These are phyloP conservation scores for Gnaphalium uliginosum DNA, from an alignment of 129 eudicot genomes.

Conservation along the genomic window DNA sequence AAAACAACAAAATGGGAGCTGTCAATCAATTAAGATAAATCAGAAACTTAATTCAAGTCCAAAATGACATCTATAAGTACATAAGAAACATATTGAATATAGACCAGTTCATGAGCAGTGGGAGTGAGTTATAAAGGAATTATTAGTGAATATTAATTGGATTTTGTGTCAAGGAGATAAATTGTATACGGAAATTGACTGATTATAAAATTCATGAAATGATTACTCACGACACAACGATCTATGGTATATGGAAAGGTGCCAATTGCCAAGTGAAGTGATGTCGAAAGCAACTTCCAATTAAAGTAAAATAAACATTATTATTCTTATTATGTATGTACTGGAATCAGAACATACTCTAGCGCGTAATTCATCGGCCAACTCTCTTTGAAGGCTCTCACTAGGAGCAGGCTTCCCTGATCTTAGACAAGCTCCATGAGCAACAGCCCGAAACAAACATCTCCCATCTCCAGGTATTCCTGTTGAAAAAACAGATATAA, in stretches of 20 bases:
- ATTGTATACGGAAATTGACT: neutral
- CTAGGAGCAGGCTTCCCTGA: slow-evolving; percentile 86
- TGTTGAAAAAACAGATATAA: slow-evolving; percentile 5
- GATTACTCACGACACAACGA: neutral
- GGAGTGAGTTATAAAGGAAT: neutral
- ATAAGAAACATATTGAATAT: neutral
- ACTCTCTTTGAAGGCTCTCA: slow-evolving; percentile 76
- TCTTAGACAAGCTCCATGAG: slow-evolving; percentile 90
- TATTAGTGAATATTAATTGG: neutral
- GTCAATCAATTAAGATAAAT: neutral
- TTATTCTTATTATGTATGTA: neutral
- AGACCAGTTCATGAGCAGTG: neutral
- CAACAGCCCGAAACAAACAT: slow-evolving; percentile 95
- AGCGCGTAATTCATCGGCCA: slow-evolving; percentile 88
- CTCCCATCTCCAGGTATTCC: slow-evolving; percentile 99
- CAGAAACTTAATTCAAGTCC: neutral
- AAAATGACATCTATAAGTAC: neutral
- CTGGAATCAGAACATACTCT: slow-evolving; percentile 43
- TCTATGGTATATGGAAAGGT: neutral
- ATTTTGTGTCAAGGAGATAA: neutral
- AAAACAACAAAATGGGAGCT: neutral
- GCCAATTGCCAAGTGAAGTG: neutral
- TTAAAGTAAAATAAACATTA: neutral
- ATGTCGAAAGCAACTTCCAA: neutral
- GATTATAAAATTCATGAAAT: neutral